A percentile compares a stretch with the other conserved stretches of the same genome.
Evolutionary conservation across 2,329 filamentous ascomycete genomes (phyloP).

Genomic region (Harringtonia aguacate): DNA sequence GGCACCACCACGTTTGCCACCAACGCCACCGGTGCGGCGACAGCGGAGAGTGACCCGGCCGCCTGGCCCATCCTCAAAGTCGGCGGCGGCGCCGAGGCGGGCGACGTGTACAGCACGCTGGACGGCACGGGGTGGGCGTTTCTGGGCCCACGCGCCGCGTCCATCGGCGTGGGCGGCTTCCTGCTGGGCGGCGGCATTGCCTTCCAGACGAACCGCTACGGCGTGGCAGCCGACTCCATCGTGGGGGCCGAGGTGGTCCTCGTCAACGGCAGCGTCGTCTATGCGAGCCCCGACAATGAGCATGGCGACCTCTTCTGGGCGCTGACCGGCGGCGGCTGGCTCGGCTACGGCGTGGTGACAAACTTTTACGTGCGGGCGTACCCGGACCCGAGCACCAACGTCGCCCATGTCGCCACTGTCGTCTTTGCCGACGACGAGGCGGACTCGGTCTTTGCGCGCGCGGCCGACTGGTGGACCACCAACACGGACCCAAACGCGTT

Average conservation of each 20-base stretch:
- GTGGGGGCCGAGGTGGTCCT: slow-evolving; percentile 6
- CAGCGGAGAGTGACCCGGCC: background rate
- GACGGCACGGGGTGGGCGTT: slow-evolving; percentile 11
- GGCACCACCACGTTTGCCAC: background rate
- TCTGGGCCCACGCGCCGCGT: slow-evolving; percentile 14
- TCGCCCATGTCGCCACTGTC: background rate
- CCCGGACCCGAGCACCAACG: slow-evolving; percentile 21
- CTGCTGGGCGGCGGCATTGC: slow-evolving; percentile 12
- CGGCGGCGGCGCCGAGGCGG: slow-evolving; percentile 16
- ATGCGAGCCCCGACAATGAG: slow-evolving; percentile 3
- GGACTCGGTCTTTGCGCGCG: background rate
- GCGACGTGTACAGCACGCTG: slow-evolving; percentile 13
- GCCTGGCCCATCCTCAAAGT: slow-evolving; percentile 17
- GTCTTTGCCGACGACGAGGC: slow-evolving; percentile 1
- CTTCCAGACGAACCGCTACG: slow-evolving; percentile 5
- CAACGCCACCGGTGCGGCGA: background rate
- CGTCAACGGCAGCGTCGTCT: slow-evolving; percentile 1
- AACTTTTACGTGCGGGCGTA: slow-evolving; percentile 45
- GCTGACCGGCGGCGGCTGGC: slow-evolving; percentile 23
- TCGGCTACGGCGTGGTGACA: slow-evolving; percentile 50
- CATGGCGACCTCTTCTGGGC: slow-evolving; percentile 11
- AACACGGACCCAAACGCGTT: background rate
- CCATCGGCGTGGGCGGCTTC: slow-evolving; percentile 17
- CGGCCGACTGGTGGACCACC: slow-evolving; percentile 2
- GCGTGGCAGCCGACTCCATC: slow-evolving; percentile 3